Base-by-base conservation (phyloP, 768 basidiomycete genomes). In the Lentinula guzmanii region DNA sequence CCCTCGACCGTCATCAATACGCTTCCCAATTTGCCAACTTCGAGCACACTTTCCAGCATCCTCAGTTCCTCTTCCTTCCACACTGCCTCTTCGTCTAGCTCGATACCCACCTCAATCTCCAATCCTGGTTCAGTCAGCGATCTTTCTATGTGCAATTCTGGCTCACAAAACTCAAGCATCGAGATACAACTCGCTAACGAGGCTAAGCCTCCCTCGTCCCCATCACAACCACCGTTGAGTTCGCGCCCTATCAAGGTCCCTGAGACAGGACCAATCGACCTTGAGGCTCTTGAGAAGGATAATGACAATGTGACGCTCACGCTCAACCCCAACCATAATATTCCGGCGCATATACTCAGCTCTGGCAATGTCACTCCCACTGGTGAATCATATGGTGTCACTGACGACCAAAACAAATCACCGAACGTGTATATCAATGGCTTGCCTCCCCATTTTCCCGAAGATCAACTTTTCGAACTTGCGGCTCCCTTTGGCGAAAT, bases 381-480 rank as follows among this genome's bases (percentile, higher is more conserved):
- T 21, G 4, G 9, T 10, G 41, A 7, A 35, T 15, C 37, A 16
- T 37, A 39, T 16, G 41, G 41, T 28, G 15, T n/a, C 31, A n/a
- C 50, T 34, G 45, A 46, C 16, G 51, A 41, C 41, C 45, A 60
- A 11, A 16, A 11, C n/a, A 82, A 79, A 69, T 85, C 89, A 1
- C 89, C 91, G 0, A 93, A 93, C 66, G 88, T 93, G 0, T 93
- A 93, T 70, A 92, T 93, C 75, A 93, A 93, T 67, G 91, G 91
- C 11, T 81, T 94, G 15, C 91, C 90, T 2, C 88, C 91, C 4
- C 85, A 91, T 72, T 93, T 83, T 67, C 86, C 90, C 0, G 91
- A 93, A 67, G 90, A 91, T 62, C 82, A 91, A 63, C 77, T 94
- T 45, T 86, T 86, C 66, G 83, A 83, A 33, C 83, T 94, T 58